Evolutionary conservation across 2,329 filamentous ascomycete species (phyloP), one percentile per base, ranked within the genome.

Genomic region (Elsinoe ampelina): DNA sequence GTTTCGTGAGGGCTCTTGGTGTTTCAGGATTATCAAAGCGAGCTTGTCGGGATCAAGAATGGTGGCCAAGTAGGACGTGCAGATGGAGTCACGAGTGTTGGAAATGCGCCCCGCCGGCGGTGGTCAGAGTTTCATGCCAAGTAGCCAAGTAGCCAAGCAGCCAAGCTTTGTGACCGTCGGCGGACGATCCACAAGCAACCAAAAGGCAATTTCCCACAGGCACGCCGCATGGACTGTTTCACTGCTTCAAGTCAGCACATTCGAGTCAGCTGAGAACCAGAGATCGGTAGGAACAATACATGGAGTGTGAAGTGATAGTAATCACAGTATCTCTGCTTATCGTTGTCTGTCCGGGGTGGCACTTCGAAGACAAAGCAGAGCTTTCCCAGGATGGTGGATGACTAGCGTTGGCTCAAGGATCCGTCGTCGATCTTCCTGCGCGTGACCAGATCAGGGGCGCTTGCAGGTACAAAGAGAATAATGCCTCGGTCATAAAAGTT

Each of bases 11-110:
- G 17, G 36, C 15, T 52, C 30, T 34, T 52, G 32, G 34, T 38
- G 48, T 52, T 52, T 52, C 48, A 52, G 48, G 35, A 22, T 26
- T 22, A n/a, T 35, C 26, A 39, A 52, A 39, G 48, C 48, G 48
- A 52, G 48, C 48, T 52, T 52, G 48, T 19, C n/a, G n/a, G 32
- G 19, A 38, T 38, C 48, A 52, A 52, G 48, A 52, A 17, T 52
- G 34, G 17, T 22, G 26, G 41, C 41, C 41, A 45, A 45, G 41
- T 45, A 12, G 41, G 20, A 45, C 41, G 41, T 45, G 41, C 41
- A 45, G 20, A 26, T 45, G 17, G 41, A 22, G n/a, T n/a, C n/a
- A n/a, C n/a, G n/a, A n/a, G 41, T 7, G 19, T 8, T 7, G 26
- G 17, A 26, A 45, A 22, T 20, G 26, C 26, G 26, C 26, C 26